Evolutionary conservation across 257 asterid species (phyloP).

Genomic region (Nicotiana attenuata): DNA sequence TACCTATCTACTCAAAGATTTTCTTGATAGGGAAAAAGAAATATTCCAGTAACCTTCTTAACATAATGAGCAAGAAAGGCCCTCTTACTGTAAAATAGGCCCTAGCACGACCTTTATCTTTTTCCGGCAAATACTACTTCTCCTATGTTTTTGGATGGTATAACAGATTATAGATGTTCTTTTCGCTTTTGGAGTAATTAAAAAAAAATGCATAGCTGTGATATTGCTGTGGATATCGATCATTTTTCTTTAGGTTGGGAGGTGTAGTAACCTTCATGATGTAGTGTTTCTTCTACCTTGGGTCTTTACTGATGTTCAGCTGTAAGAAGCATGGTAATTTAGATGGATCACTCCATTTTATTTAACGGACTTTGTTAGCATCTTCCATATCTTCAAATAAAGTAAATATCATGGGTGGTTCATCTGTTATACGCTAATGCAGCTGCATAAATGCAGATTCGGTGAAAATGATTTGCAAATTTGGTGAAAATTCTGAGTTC

Average conservation of each 20-base stretch:
- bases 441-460: conserved; percentile 40
- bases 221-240: background rate
- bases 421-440: background rate
- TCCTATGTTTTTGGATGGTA: background rate
- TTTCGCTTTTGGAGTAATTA: background rate
- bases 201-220: background rate
- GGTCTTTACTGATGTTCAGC: background rate
- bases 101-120: background rate
- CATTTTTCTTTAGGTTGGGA: background rate
- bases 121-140: background rate
- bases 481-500: too few relatives aligned
- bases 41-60: background rate
- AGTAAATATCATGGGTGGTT: background rate
- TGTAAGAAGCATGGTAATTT: background rate
- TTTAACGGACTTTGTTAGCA: background rate
- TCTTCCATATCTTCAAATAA: background rate
- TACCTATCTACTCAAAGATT: too few relatives aligned
- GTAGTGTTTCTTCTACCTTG: background rate
- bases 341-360: background rate
- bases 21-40: too few relatives aligned
- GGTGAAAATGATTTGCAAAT: conserved; percentile 82
- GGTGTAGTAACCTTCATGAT: background rate
- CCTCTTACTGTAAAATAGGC: background rate
- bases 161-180: background rate
- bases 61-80: background rate